Percentiles rank a stretch among this genome's conserved stretches.
These are phyloP conservation scores for Phaseolus lunatus DNA, from an alignment of 306 rosid genomes.

Conservation along the genomic window DNA sequence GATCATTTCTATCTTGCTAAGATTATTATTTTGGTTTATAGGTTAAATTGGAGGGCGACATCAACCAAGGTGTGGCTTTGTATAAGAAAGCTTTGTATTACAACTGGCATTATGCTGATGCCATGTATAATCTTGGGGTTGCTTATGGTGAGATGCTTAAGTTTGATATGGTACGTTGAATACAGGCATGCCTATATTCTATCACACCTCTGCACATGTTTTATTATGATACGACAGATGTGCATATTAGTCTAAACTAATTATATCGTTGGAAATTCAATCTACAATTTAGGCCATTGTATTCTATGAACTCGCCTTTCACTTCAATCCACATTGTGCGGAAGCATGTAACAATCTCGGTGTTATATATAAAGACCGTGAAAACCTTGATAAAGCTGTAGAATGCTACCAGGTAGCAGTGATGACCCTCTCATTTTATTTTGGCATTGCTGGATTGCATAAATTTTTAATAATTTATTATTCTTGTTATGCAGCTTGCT, in stretches of 20 bases:
- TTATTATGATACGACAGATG: background rate
- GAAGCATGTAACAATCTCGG: constrained; percentile 99
- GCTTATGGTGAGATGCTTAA: constrained; percentile 99
- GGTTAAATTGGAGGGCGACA: constrained; percentile 76
- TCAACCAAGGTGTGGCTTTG: constrained; percentile 82
- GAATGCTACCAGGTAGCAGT: constrained; percentile 93
- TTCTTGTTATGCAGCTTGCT: constrained; percentile 72
- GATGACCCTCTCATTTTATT: constrained; percentile 20
- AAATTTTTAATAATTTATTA: constrained; percentile 18
- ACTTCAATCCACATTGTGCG: constrained; percentile 96
- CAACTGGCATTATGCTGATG: constrained; percentile 99
- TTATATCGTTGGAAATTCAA: background rate
- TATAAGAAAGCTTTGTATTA: constrained; percentile 94
- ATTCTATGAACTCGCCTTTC: constrained; percentile 97
- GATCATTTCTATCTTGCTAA: constrained; percentile 10
- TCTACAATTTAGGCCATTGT: constrained; percentile 83
- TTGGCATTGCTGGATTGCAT: constrained; percentile 34
- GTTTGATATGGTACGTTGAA: constrained; percentile 84
- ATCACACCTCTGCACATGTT: background rate
- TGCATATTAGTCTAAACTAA: background rate
- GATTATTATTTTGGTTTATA: constrained; percentile 8
- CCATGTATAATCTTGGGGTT: constrained; percentile 99
- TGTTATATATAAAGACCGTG: constrained; percentile 97
- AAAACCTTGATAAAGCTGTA: constrained; percentile 98
- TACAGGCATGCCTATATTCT: constrained; percentile 8